These are phyloP conservation scores for Rhodamnia argentea DNA, from an alignment of 345 rosid species.

Conservation along the genomic window DNA sequence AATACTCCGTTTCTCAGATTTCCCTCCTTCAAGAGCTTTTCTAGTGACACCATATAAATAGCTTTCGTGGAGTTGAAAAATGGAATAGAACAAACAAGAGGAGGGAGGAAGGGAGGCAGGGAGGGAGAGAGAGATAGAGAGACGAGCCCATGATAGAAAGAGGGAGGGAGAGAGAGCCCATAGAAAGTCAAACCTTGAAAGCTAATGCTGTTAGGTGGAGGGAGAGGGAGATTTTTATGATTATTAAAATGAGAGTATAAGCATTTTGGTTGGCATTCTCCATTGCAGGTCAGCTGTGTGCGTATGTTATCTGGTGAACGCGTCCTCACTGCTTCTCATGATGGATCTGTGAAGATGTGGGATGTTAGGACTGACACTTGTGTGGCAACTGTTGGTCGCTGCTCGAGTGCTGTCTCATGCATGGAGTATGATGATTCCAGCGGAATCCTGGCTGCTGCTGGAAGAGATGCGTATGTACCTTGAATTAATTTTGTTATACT, in stretches of 20 bases:
- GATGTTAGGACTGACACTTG: slow-evolving; percentile 97
- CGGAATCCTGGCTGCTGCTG: slow-evolving; percentile 94
- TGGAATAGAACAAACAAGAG: background rate
- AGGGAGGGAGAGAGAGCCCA: no score
- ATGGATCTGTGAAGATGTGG: slow-evolving; percentile 98
- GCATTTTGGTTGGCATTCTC: background rate
- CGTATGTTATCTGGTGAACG: slow-evolving; percentile 96
- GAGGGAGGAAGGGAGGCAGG: background rate
- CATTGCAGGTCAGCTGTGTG: slow-evolving; percentile 72
- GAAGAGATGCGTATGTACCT: slow-evolving; percentile 86
- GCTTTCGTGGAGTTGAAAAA: background rate
- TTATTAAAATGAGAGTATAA: background rate
- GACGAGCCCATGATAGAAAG: no score
- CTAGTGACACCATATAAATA: background rate
- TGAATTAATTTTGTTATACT: background rate
- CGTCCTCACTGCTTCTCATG: slow-evolving; percentile 85
- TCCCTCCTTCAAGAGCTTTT: background rate
- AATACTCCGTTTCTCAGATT: background rate
- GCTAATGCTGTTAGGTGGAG: background rate
- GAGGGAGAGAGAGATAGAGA: background rate
- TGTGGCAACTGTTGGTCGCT: slow-evolving; percentile 98
- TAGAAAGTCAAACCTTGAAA: background rate
- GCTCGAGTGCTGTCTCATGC: slow-evolving; percentile 81
- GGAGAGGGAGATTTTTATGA: background rate
- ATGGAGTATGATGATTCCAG: slow-evolving; percentile 96